phyloP scores from a whole-genome alignment of 2,329 filamentous ascomycete genomes.

The Rasamsonia emersonii region DNA sequence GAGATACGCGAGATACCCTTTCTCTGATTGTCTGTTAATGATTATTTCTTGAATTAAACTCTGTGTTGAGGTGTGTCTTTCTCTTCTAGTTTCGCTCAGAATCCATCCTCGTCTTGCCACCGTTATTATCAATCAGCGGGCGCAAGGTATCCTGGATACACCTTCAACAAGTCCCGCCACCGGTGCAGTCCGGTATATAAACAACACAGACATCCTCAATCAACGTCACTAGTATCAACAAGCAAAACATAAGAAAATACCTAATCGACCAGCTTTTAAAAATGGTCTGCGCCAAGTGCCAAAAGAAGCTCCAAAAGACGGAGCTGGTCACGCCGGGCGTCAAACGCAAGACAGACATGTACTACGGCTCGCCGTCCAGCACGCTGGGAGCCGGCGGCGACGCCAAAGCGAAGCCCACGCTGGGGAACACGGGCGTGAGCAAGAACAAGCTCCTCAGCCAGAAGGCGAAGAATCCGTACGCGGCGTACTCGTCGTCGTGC shows the following conservation, averaged over 20 bases:
- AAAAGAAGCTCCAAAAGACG: constrained; percentile 52
- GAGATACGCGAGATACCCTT: too few relatives aligned
- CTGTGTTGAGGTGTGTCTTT: too few relatives aligned
- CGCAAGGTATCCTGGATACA: too few relatives aligned
- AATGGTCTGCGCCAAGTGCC: constrained; percentile 58
- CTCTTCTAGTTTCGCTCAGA: too few relatives aligned
- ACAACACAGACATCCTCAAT: too few relatives aligned
- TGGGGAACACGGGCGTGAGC: constrained; percentile 50
- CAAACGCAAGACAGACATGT: constrained; percentile 60
- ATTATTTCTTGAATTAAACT: too few relatives aligned
- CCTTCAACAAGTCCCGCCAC: too few relatives aligned
- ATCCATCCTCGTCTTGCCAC: too few relatives aligned
- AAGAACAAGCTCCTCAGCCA: constrained; percentile 61
- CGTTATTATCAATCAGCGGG: too few relatives aligned
- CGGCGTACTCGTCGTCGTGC: constrained; percentile 54
- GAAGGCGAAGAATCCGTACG: constrained; percentile 58
- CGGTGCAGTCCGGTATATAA: too few relatives aligned
- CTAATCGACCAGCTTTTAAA: too few relatives aligned
- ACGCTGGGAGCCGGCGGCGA: constrained; percentile 29
- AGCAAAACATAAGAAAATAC: constrained; percentile 2
- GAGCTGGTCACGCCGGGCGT: constrained; percentile 56
- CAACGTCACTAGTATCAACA: constrained; percentile 10
- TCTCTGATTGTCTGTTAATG: too few relatives aligned
- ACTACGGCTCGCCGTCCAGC: constrained; percentile 49
- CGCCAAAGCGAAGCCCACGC: constrained; percentile 40